phyloP scores from a whole-genome alignment of 345 rosid genomes.

The Populus davidiana region DNA sequence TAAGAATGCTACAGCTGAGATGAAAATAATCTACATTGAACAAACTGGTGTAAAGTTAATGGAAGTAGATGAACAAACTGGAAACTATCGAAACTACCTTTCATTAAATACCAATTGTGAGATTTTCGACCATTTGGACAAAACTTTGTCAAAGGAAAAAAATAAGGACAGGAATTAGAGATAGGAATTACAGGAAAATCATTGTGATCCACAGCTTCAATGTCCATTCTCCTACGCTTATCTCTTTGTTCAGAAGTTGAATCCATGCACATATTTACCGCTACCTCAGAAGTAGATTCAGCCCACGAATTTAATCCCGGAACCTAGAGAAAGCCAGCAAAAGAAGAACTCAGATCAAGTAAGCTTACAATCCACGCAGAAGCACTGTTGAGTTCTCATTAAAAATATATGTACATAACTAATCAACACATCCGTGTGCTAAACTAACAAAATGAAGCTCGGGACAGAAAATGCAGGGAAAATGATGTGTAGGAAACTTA shows the following conservation, averaged over 20 bases:
- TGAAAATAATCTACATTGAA: no score
- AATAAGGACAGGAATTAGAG: neutral
- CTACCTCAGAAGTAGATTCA: constrained; percentile 41
- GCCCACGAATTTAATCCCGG: constrained; percentile 84
- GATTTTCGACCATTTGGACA: neutral
- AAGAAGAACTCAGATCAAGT: neutral
- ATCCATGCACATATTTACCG: constrained; percentile 24
- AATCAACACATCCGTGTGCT: no score
- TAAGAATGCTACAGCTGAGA: neutral
- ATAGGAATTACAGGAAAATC: constrained; percentile 34
- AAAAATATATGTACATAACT: no score
- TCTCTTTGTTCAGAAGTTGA: constrained; percentile 49
- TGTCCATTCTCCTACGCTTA: constrained; percentile 66
- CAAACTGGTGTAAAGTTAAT: no score
- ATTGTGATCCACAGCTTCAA: constrained; percentile 48
- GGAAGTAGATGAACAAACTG: neutral
- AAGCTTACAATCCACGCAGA: neutral
- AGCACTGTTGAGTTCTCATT: no score
- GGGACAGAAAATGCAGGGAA: neutral
- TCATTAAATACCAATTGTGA: neutral
- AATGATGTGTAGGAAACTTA: constrained; percentile 25
- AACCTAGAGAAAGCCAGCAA: constrained; percentile 39
- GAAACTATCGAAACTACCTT: neutral
- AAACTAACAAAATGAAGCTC: neutral
- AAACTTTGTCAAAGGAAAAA: neutral